Percentiles rank a stretch among this genome's conserved stretches.
Evolutionary conservation across 495 filamentous ascomycete species (phyloP).

Genomic region (Aspergillus conjunctus): DNA sequence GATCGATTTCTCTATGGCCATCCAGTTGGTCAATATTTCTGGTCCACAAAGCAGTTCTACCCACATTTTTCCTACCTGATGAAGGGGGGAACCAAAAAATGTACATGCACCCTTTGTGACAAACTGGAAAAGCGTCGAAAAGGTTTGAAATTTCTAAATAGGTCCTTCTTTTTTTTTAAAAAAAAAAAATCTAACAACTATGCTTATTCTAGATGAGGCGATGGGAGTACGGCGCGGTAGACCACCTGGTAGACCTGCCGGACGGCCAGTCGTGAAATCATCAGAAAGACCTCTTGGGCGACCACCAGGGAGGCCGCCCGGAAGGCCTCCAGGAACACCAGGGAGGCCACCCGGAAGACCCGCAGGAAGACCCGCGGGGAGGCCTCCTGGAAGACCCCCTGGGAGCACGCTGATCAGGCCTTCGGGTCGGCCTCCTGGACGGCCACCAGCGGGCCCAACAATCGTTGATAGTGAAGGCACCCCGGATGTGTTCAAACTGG

Average conservation of each 20-base stretch:
- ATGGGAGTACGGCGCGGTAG: slow-evolving; percentile 30
- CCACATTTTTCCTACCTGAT: slow-evolving; percentile 61
- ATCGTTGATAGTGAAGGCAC: slow-evolving; percentile 43
- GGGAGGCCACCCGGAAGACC: slow-evolving; percentile 26
- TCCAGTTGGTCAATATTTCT: slow-evolving; percentile 50
- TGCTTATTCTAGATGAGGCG: background rate
- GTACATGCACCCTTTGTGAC: slow-evolving; percentile 43
- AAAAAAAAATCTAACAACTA: background rate
- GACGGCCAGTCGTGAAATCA: background rate
- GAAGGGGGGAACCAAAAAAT: slow-evolving; percentile 41
- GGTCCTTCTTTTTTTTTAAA: background rate
- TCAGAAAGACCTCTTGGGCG: slow-evolving; percentile 1
- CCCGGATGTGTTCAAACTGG: slow-evolving; percentile 52
- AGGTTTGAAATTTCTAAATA: slow-evolving; percentile 9
- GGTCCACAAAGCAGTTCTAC: slow-evolving; percentile 56
- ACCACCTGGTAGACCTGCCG: slow-evolving; percentile 8
- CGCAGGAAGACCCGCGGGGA: slow-evolving; percentile 9
- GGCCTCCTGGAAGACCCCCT: slow-evolving; percentile 7
- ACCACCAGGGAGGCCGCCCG: slow-evolving; percentile 6
- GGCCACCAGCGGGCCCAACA: slow-evolving; percentile 9
- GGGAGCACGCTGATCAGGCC: no score
- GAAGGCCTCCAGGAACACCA: slow-evolving; percentile 21
- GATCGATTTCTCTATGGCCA: slow-evolving; percentile 61
- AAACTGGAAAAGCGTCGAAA: slow-evolving; percentile 22
- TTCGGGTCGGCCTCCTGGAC: slow-evolving; percentile 16